Evolutionary conservation across 2,329 filamentous ascomycete species (phyloP), one percentile per base, ranked within the genome.

Genomic region (Colletotrichum sp.): DNA sequence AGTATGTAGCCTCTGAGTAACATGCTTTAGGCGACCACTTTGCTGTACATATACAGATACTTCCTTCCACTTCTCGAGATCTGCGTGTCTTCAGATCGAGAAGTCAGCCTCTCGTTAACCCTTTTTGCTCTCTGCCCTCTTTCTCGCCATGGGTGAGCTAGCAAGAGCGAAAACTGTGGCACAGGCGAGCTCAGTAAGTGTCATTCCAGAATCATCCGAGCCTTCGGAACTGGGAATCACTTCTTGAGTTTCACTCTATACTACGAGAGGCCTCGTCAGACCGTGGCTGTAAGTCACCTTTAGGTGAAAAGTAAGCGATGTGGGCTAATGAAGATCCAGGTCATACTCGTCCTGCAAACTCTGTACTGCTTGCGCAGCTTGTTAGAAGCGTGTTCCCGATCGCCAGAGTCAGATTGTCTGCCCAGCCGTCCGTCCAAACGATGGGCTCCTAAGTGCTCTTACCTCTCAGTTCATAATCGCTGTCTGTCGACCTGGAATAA

Each of bases 11-110:
- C 36, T 19, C 22, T 52, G n/a, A 52, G 11, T 52, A 5, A 22
- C 3, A 52, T 12, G 0, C n/a, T 13, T 52, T 8, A 52, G 44
- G 11, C 44, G 44, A 0, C 44, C 44, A 13, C n/a, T 52, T 52
- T 22, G 0, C n/a, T 36, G 34, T 36, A 36, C 34, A 0, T 0
- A 5, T 0, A 36, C 34, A 36, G 15, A 36, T 16, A 0, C 34
- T 36, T 36, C 15, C 34, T 36, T 36, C 15, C 2, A 0, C 16
- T 16, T 36, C 34, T 2, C 1, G 34, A 36, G 34, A 36, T 36
- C 34, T 36, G 34, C 15, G 1, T 36, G 34, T 16, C 11, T 22
- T 52, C n/a, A 52, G 44, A 52, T 52, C n/a, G 44, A 3, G 44
- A 52, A 52, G 44, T 3, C 11, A 52, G 44, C 44, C 44, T 52